Conservation (phyloP, 139 green algal species). For the Chlorella sorokiniana region DNA sequence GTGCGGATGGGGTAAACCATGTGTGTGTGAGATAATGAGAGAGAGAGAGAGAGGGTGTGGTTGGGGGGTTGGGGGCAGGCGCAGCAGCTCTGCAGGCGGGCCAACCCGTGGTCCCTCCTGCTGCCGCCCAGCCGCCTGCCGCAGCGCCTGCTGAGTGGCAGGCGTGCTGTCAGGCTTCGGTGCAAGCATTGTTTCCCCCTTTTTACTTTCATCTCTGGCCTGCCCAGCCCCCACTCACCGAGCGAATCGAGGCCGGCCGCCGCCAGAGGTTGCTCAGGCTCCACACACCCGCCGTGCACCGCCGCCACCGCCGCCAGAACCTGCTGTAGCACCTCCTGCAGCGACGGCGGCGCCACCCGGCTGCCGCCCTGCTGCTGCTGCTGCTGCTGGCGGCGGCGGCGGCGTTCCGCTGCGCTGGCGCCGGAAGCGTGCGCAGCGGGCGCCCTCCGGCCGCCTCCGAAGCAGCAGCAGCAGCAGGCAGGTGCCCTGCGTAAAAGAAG, state of each 20-base stretch:
- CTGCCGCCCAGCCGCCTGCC: too few relatives aligned
- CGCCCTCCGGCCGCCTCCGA: neutral
- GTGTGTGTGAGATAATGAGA: too few relatives aligned
- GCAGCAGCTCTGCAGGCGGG: too few relatives aligned
- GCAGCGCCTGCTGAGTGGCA: too few relatives aligned
- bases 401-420: neutral
- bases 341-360: neutral
- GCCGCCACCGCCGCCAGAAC: neutral
- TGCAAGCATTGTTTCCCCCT: neutral
- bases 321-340: constrained; percentile 12
- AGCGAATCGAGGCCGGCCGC: constrained; percentile 49
- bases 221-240: constrained; percentile 16
- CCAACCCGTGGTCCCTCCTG: too few relatives aligned
- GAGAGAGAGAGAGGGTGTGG: too few relatives aligned
- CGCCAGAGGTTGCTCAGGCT: constrained; percentile 28
- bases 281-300: neutral
- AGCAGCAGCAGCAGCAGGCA: neutral
- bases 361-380: neutral
- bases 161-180: too few relatives aligned
- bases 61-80: too few relatives aligned
- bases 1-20: too few relatives aligned
- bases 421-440: neutral
- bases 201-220: too few relatives aligned
- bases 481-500: constrained; percentile 13
- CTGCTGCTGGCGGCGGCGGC: neutral